Base-by-base conservation (phyloP, 2,329 filamentous ascomycete genomes). In the Calonectria crousiana region DNA sequence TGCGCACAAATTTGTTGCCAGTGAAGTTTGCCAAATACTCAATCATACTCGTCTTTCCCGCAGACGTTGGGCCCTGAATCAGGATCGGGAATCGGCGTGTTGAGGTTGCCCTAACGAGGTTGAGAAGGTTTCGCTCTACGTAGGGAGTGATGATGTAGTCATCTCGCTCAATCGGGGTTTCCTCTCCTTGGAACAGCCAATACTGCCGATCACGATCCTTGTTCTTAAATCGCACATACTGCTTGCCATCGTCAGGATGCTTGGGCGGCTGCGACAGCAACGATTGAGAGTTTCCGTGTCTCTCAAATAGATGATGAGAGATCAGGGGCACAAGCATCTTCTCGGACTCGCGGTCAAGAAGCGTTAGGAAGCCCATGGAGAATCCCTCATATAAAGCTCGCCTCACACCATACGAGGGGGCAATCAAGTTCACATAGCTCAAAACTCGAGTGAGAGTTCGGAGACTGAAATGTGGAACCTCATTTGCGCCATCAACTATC, bases 21-120 rank as follows among this genome's bases (percentile, higher is more conserved):
- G 95, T 98, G 70, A 95, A 94, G 81, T 98, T 97, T n/a, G 97
- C 96, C 47, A 99, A 90, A 83, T 98, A 98, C 84, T 98, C 96
- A 52, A 99, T 98, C 97, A 99, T 99, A 84, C 96, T 98, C 0
- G 97, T 99, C 85, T 99, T 99, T 77, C 97, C 97, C 16, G 96
- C 95, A 6, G 97, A 99, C 0, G 97, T 99, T 16, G 97, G 97
- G 4, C 97, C 97, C 84, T 99, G 97, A 26, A 99, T 94, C 13
- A 99, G 89, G 64, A 99, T 95, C 0, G 97, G 97, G 83, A 98
- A 99, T 64, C 94, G 92, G 44, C 95, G 89, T 6, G 96, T 99
- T 0, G 96, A 98, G 20, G 95, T 95, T 4, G 97, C 97, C 81
- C 97, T 91, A 14, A 98, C 96, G 34, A 99, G 87, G 80, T 99